Conservation (phyloP, 2,329 filamentous ascomycete genomes). For the Cladophialophora carrionii region DNA sequence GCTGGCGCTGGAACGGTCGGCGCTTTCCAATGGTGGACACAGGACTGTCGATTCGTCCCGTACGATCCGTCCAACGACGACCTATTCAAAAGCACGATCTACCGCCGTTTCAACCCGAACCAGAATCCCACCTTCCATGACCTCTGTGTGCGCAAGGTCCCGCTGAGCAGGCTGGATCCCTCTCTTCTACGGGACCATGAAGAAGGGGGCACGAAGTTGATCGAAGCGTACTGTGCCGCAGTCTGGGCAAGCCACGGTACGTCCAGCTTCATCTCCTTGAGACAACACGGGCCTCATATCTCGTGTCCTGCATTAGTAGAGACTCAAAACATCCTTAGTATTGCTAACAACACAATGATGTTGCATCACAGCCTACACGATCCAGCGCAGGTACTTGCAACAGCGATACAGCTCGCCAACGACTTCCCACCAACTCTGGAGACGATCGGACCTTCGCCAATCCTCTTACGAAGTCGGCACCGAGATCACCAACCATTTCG, state of each 20-base stretch:
- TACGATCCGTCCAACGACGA: neutral
- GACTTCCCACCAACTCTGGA: conserved; percentile 62
- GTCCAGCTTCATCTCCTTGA: too few relatives aligned
- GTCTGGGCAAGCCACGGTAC: neutral
- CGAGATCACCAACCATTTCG: conserved; percentile 70
- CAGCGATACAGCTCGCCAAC: conserved; percentile 32
- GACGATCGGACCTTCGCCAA: conserved; percentile 56
- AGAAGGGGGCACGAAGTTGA: neutral
- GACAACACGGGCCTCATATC: too few relatives aligned
- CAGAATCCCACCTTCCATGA: neutral
- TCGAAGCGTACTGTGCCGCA: neutral
- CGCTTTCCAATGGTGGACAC: neutral
- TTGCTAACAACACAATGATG: too few relatives aligned
- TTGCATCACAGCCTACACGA: conserved; percentile 52
- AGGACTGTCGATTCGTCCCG: neutral
- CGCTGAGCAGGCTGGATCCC: neutral
- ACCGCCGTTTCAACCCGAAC: neutral
- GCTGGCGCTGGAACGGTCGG: neutral
- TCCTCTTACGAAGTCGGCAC: conserved; percentile 66
- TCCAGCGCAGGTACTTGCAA: conserved; percentile 32
- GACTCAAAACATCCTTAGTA: too few relatives aligned
- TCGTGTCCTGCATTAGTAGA: too few relatives aligned
- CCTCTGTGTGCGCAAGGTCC: neutral
- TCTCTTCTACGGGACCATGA: neutral
- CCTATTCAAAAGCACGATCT: neutral